Percentiles rank a stretch among this genome's conserved stretches.
phyloP scores from a whole-genome alignment of 495 filamentous ascomycete species.

The Chaetomium tenue region DNA sequence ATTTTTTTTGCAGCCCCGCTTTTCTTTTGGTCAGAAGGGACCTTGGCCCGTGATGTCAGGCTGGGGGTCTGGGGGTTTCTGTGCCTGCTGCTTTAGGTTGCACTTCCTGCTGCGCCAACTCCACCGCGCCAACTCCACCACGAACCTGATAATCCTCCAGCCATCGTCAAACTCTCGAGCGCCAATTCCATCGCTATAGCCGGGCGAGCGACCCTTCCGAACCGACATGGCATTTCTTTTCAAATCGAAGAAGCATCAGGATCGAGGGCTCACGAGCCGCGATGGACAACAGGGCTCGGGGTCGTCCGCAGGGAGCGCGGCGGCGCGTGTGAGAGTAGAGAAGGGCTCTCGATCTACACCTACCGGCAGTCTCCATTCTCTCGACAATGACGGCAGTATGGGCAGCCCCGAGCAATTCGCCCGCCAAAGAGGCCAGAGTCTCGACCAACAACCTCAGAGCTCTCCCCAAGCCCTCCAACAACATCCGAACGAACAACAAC shows the following conservation, averaged over 20 bases:
- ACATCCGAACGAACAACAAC: conserved; percentile 48
- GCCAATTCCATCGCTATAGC: conserved; percentile 31
- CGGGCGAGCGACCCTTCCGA: conserved; percentile 10
- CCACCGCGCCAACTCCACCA: conserved; percentile 31
- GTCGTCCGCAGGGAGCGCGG: conserved; percentile 38
- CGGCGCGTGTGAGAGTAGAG: conserved; percentile 48
- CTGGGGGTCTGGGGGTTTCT: no score
- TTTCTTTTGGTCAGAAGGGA: no score
- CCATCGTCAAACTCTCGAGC: conserved; percentile 37
- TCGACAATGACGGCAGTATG: conserved; percentile 47
- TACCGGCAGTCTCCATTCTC: conserved; percentile 54
- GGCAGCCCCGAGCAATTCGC: conserved; percentile 53
- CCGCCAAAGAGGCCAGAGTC: conserved; percentile 40
- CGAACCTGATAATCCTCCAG: conserved; percentile 41
- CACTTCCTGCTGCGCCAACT: neutral
- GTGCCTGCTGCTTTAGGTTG: neutral
- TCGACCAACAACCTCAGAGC: conserved; percentile 38
- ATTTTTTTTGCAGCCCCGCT: no score
- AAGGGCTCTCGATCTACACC: conserved; percentile 53
- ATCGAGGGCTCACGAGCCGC: conserved; percentile 46
- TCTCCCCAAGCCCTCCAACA: conserved; percentile 26
- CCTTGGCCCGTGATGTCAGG: neutral
- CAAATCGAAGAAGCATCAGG: conserved; percentile 66
- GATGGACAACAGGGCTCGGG: conserved; percentile 44
- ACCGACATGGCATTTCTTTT: conserved; percentile 69